phyloP scores from a whole-genome alignment of 73 alveolate species.

The Stentor coeruleus region DNA sequence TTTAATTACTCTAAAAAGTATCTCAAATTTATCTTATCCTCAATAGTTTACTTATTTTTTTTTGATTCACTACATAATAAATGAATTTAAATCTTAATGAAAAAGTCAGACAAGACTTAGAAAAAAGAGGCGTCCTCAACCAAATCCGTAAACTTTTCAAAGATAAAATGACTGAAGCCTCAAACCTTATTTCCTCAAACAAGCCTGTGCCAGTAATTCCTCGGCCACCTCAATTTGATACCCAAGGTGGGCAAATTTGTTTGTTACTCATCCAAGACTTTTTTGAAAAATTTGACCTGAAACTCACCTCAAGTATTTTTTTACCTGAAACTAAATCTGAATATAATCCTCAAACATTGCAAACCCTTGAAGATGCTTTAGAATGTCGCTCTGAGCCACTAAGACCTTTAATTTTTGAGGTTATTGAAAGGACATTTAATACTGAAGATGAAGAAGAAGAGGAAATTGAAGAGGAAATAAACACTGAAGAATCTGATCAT shows the following conservation, averaged over 20 bases:
- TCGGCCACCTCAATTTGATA: neutral
- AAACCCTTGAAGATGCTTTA: neutral
- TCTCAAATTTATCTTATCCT: no score
- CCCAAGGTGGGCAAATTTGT: neutral
- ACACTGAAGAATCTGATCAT: neutral
- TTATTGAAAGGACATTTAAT: neutral
- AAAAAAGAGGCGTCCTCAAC: neutral
- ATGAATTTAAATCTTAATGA: neutral
- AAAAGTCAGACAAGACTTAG: neutral
- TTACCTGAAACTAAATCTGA: neutral
- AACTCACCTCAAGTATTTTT: neutral
- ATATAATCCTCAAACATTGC: no score
- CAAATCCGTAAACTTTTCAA: neutral
- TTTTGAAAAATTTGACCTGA: neutral
- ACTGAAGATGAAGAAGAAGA: neutral
- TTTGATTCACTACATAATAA: no score
- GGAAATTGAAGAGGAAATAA: neutral
- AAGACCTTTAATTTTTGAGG: neutral
- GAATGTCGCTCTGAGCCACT: neutral
- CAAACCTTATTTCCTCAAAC: neutral
- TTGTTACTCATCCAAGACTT: neutral
- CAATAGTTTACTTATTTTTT: no score
- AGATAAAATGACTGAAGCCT: neutral
- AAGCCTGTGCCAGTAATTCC: neutral
- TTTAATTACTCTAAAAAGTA: no score